phyloP scores from a whole-genome alignment of 495 filamentous ascomycete genomes.

The Aspergillus saccharolyticus region DNA sequence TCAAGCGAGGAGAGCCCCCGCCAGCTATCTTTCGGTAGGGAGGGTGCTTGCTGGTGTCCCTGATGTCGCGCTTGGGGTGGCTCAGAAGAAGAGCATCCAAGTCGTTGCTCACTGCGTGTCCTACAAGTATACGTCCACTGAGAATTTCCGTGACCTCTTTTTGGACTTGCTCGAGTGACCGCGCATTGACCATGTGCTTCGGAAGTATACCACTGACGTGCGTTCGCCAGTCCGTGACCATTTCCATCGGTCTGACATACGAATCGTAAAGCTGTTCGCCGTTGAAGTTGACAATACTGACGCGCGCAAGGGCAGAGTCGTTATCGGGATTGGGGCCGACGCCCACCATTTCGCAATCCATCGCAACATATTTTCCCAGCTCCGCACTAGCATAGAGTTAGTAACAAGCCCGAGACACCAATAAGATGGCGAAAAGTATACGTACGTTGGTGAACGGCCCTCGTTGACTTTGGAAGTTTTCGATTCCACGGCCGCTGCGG shows the following conservation, averaged over 20 bases:
- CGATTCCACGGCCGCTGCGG: conserved; percentile 11
- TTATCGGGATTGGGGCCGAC: conserved; percentile 62
- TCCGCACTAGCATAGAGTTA: conserved; percentile 36
- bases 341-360: conserved; percentile 99
- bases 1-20: conserved; percentile 74
- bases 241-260: conserved; percentile 72
- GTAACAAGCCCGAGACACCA: background rate
- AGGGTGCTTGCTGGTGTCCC: conserved; percentile 77
- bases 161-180: conserved; percentile 71
- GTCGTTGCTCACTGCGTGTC: conserved; percentile 88
- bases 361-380: conserved; percentile 79
- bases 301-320: conserved; percentile 71
- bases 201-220: conserved; percentile 73
- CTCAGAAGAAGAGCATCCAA: conserved; percentile 67
- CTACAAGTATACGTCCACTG: conserved; percentile 69
- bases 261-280: conserved; percentile 86
- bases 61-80: conserved; percentile 69
- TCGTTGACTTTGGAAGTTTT: conserved; percentile 42
- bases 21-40: conserved; percentile 67
- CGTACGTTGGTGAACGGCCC: conserved; percentile 45
- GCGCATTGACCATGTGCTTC: conserved; percentile 60
- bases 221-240: conserved; percentile 85
- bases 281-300: conserved; percentile 88
- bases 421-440: background rate
- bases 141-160: conserved; percentile 66